Percentiles rank a stretch among this genome's conserved stretches.
These are phyloP conservation scores for Penicillium sclerotigenum DNA, from an alignment of 2,329 filamentous ascomycete genomes.

Conservation along the genomic window DNA sequence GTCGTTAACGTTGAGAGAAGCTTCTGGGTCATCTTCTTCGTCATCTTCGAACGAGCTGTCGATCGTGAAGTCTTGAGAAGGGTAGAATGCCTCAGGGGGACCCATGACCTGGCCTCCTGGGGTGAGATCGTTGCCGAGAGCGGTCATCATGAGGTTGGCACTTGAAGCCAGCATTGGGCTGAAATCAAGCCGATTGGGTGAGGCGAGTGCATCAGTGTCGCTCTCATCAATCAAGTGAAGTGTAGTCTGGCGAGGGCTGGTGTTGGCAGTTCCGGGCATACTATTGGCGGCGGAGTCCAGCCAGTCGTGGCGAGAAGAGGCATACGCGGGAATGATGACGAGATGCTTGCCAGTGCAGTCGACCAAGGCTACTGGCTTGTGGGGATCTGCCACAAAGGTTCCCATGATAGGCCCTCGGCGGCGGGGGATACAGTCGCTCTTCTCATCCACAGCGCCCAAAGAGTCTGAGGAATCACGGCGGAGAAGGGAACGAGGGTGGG, in stretches of 20 bases:
- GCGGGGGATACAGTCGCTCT: slow-evolving; percentile 32
- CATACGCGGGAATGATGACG: slow-evolving; percentile 48
- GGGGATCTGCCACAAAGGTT: slow-evolving; percentile 47
- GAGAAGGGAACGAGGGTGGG: slow-evolving; percentile 50
- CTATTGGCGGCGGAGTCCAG: slow-evolving; percentile 43
- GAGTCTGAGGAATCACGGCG: slow-evolving; percentile 48
- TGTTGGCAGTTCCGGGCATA: slow-evolving; percentile 41
- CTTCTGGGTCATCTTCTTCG: slow-evolving; percentile 63
- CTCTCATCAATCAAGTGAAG: slow-evolving; percentile 44
- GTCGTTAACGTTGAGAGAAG: slow-evolving; percentile 63
- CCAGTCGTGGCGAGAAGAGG: slow-evolving; percentile 47
- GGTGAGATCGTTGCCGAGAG: slow-evolving; percentile 54
- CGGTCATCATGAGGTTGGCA: slow-evolving; percentile 75
- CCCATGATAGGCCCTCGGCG: slow-evolving; percentile 48
- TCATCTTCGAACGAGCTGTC: slow-evolving; percentile 61
- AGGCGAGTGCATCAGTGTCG: slow-evolving; percentile 43
- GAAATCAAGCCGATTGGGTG: slow-evolving; percentile 36
- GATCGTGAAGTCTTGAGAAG: slow-evolving; percentile 55
- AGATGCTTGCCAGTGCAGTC: slow-evolving; percentile 49
- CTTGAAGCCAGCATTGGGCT: slow-evolving; percentile 63
- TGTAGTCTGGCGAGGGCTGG: slow-evolving; percentile 42
- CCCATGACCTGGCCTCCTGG: slow-evolving; percentile 64
- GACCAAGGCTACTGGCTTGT: slow-evolving; percentile 48
- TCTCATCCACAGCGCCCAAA: slow-evolving; percentile 44
- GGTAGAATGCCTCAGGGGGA: slow-evolving; percentile 72